phyloP scores from a whole-genome alignment of 169 alveolate species.

The Plasmodium gaboni region DNA sequence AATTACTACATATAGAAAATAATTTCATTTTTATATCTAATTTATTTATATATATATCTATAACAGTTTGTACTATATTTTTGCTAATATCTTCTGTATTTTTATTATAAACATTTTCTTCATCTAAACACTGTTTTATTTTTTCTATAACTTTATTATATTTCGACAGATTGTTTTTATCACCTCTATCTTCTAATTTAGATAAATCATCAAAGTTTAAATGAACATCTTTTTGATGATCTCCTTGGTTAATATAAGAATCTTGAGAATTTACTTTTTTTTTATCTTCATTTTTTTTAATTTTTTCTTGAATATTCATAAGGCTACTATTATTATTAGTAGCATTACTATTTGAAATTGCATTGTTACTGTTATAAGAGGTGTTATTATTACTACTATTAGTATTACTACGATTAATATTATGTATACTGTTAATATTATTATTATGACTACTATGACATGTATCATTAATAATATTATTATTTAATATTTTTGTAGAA shows the following conservation, averaged over 20 bases:
- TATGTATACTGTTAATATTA: neutral
- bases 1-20: constrained; percentile 55
- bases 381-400: neutral
- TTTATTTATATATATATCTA: constrained; percentile 33
- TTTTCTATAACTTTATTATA: constrained; percentile 42
- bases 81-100: constrained; percentile 34
- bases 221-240: neutral
- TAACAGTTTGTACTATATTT: constrained; percentile 53
- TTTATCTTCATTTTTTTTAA: constrained; percentile 7
- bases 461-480: neutral
- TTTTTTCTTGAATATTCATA: neutral
- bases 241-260: neutral
- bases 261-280: constrained; percentile 4
- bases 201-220: too few relatives aligned
- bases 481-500: neutral
- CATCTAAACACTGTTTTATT: constrained; percentile 48
- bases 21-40: constrained; percentile 54
- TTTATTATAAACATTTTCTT: constrained; percentile 15
- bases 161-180: constrained; percentile 20
- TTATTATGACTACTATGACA: neutral
- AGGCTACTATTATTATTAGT: neutral
- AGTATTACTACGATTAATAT: too few relatives aligned
- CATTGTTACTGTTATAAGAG: neutral
- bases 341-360: neutral
- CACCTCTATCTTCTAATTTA: neutral